phyloP scores from a whole-genome alignment of 352 stramenopile species.

The Globisporangium solare region DNA sequence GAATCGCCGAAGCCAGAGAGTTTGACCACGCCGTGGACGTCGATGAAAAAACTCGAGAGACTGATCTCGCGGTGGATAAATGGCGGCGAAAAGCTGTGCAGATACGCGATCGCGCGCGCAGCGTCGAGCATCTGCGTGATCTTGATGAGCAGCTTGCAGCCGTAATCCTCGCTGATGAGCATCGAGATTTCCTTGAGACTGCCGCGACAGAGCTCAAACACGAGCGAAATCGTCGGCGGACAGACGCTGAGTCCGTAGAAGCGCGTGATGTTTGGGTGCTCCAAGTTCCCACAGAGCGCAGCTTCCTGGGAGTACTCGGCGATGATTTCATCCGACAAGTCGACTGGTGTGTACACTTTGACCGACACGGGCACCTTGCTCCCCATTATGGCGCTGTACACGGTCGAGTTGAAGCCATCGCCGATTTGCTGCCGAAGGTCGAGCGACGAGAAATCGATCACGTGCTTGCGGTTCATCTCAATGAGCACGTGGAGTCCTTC shows the following conservation, averaged over 20 bases:
- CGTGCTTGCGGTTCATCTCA: constrained; percentile 69
- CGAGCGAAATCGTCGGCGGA: constrained; percentile 58
- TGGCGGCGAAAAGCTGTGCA: constrained; percentile 67
- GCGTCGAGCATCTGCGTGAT: constrained; percentile 59
- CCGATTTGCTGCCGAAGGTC: constrained; percentile 48
- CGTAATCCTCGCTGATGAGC: constrained; percentile 29
- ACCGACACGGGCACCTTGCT: constrained; percentile 45
- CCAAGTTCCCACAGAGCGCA: constrained; percentile 43
- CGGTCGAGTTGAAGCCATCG: constrained; percentile 34
- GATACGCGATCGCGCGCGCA: constrained; percentile 54
- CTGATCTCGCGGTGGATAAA: constrained; percentile 79
- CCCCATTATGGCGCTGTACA: constrained; percentile 46
- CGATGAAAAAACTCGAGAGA: constrained; percentile 67
- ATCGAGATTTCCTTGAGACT: constrained; percentile 46
- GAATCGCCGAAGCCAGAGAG: constrained; percentile 71
- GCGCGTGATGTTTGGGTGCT: constrained; percentile 59
- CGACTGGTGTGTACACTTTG: constrained; percentile 62
- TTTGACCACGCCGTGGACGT: constrained; percentile 50
- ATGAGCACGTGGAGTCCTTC: constrained; percentile 65
- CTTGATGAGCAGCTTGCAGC: constrained; percentile 50
- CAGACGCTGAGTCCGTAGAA: constrained; percentile 65
- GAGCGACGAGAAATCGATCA: constrained; percentile 67
- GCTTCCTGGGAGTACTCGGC: constrained; percentile 54
- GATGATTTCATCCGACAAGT: constrained; percentile 56
- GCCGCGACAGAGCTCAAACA: constrained; percentile 60